Evolutionary conservation across 2,329 filamentous ascomycete genomes (phyloP).

Genomic region (Fusarium liriodendri): DNA sequence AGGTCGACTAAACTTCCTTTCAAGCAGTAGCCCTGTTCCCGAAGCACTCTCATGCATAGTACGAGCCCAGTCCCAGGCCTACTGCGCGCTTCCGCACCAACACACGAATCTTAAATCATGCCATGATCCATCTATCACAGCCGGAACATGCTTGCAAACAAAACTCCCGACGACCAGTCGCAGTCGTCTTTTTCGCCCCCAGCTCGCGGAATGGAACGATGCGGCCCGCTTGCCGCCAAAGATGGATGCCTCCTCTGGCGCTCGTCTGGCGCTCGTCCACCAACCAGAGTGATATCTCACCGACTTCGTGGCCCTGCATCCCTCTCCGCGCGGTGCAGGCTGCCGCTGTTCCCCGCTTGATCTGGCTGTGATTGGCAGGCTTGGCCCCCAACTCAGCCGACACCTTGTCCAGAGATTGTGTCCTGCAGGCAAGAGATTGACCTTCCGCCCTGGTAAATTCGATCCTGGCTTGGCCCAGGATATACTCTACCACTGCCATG

Average conservation of each 20-base stretch:
- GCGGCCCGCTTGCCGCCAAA: conserved; percentile 37
- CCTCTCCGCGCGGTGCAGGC: conserved; percentile 30
- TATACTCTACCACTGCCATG: conserved; percentile 18
- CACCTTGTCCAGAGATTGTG: conserved; percentile 35
- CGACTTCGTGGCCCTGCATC: conserved; percentile 28
- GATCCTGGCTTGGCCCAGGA: conserved; percentile 23
- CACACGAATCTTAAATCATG: conserved; percentile 36
- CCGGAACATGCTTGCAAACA: conserved; percentile 10
- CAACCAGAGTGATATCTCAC: conserved; percentile 27
- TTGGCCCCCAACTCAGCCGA: conserved; percentile 35
- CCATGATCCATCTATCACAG: conserved; percentile 19
- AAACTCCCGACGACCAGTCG: conserved; percentile 15
- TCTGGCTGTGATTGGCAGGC: conserved; percentile 37
- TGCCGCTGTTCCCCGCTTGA: conserved; percentile 35
- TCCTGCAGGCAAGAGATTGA: conserved; percentile 32
- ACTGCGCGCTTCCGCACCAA: conserved; percentile 21
- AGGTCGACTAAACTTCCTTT: conserved; percentile 12
- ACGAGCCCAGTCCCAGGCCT: conserved; percentile 18
- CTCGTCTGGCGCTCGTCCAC: conserved; percentile 36
- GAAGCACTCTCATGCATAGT: conserved; percentile 20
- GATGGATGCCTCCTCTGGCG: conserved; percentile 28
- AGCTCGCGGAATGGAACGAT: conserved; percentile 33
- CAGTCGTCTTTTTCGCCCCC: conserved; percentile 7
- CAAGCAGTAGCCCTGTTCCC: conserved; percentile 20
- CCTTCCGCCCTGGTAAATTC: conserved; percentile 18